Evolutionary conservation across 2,329 filamentous ascomycete genomes (phyloP).

Genomic region (Claviceps africana): DNA sequence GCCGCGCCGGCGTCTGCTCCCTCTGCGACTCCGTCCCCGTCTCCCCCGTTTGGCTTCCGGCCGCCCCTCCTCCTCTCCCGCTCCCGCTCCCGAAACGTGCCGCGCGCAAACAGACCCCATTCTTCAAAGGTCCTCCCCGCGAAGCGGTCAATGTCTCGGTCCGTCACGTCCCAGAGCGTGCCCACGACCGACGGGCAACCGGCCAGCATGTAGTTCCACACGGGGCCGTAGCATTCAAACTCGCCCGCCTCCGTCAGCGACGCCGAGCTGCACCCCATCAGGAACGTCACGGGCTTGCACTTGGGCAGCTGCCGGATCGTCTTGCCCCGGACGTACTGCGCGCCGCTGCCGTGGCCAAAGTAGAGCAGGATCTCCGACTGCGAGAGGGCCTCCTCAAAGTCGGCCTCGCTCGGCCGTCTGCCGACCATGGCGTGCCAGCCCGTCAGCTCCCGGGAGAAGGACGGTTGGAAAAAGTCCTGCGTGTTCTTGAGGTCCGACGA

Average conservation of each 20-base stretch:
- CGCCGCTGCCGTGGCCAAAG: slow-evolving; percentile 90
- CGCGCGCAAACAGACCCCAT: slow-evolving; percentile 60
- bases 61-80: slow-evolving; percentile 14
- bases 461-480: slow-evolving; percentile 55
- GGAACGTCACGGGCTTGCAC: slow-evolving; percentile 63
- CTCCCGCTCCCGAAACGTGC: slow-evolving; percentile 26
- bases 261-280: slow-evolving; percentile 91
- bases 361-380: slow-evolving; percentile 67
- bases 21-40: too few species aligned
- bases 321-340: slow-evolving; percentile 81
- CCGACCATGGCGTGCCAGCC: slow-evolving; percentile 59
- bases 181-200: slow-evolving; percentile 78
- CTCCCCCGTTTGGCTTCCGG: background rate
- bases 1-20: too few species aligned
- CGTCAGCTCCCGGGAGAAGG: slow-evolving; percentile 47
- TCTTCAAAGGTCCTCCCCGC: slow-evolving; percentile 64
- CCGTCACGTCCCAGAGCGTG: slow-evolving; percentile 95
- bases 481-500: slow-evolving; percentile 71
- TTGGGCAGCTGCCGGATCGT: slow-evolving; percentile 65
- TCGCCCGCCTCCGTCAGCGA: slow-evolving; percentile 64
- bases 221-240: slow-evolving; percentile 82
- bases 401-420: slow-evolving; percentile 57
- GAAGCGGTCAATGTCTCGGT: slow-evolving; percentile 92
- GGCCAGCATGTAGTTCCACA: slow-evolving; percentile 82
- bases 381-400: slow-evolving; percentile 57